phyloP scores from a whole-genome alignment of 2,329 filamentous ascomycete species.

The Metarhizium humberi region DNA sequence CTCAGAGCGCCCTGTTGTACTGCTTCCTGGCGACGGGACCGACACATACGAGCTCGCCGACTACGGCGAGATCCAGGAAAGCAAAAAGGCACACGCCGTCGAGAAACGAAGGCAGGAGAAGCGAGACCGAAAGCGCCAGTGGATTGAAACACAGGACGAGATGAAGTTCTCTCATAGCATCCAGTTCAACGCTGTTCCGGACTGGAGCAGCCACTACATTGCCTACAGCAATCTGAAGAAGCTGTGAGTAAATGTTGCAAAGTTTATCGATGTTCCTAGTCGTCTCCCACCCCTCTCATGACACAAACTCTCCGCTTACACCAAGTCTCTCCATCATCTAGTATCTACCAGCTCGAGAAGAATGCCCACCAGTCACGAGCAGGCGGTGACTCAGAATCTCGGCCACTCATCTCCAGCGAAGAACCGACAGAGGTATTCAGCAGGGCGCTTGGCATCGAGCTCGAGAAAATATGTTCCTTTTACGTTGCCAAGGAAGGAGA shows the following conservation, averaged over 20 bases:
- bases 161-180: slow-evolving; percentile 99
- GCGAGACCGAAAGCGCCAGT: slow-evolving; percentile 54
- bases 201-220: slow-evolving; percentile 98
- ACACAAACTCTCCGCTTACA: background rate
- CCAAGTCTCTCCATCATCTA: slow-evolving; percentile 24
- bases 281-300: background rate
- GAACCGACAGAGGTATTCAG: slow-evolving; percentile 78
- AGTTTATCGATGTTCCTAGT: background rate
- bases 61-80: slow-evolving; percentile 23
- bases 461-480: slow-evolving; percentile 91
- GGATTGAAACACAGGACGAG: slow-evolving; percentile 66
- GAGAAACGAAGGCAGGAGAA: slow-evolving; percentile 31
- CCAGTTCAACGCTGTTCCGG: slow-evolving; percentile 99
- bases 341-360: slow-evolving; percentile 93
- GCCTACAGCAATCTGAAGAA: slow-evolving; percentile 99
- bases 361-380: slow-evolving; percentile 54
- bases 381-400: slow-evolving; percentile 68
- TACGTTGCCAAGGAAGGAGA: slow-evolving; percentile 85
- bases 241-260: slow-evolving; percentile 50
- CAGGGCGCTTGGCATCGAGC: slow-evolving; percentile 72
- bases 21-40: slow-evolving; percentile 2
- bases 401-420: slow-evolving; percentile 65
- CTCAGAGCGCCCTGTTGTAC: slow-evolving; percentile 1
- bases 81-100: slow-evolving; percentile 19
- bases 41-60: slow-evolving; percentile 33